A percentile compares a stretch with the other conserved stretches of the same genome.
Evolutionary conservation across 805 yeast genomes (phyloP).

Genomic region (Spathaspora hagerdaliae): DNA sequence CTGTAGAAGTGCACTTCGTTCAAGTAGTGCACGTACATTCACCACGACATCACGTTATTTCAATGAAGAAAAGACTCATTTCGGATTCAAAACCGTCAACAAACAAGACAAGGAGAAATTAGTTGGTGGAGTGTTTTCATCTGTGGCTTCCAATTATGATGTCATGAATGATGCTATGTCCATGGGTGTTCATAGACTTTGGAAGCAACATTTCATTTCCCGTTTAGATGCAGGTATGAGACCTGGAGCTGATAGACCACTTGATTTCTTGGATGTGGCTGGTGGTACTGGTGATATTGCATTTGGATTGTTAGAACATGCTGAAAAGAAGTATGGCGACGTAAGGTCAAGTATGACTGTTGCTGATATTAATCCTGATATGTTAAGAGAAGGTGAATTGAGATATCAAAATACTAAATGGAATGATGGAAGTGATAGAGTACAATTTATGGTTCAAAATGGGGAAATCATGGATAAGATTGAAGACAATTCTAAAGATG

Average conservation of each 20-base stretch:
- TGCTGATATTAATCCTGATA: constrained; percentile 93
- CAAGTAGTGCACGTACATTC: not conserved
- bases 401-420: constrained; percentile 61
- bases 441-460: constrained; percentile 81
- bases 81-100: constrained; percentile 83
- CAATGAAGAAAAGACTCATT: constrained; percentile 68
- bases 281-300: constrained; percentile 99
- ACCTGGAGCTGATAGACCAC: constrained; percentile 73
- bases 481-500: constrained; percentile 83
- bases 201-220: constrained; percentile 90
- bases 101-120: constrained; percentile 76
- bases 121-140: constrained; percentile 85
- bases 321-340: constrained; percentile 72
- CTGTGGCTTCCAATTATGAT: constrained; percentile 93
- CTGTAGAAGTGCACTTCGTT: not conserved
- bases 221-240: constrained; percentile 91
- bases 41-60: not conserved
- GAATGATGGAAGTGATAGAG: constrained; percentile 58
- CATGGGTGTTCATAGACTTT: constrained; percentile 86
- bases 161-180: constrained; percentile 99
- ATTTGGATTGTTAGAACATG: constrained; percentile 89
- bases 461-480: constrained; percentile 87
- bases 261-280: constrained; percentile 91
- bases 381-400: constrained; percentile 88
- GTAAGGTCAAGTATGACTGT: constrained; percentile 75